phyloP scores from a whole-genome alignment of 2,329 filamentous ascomycete genomes.

The Fusarium setosum region DNA sequence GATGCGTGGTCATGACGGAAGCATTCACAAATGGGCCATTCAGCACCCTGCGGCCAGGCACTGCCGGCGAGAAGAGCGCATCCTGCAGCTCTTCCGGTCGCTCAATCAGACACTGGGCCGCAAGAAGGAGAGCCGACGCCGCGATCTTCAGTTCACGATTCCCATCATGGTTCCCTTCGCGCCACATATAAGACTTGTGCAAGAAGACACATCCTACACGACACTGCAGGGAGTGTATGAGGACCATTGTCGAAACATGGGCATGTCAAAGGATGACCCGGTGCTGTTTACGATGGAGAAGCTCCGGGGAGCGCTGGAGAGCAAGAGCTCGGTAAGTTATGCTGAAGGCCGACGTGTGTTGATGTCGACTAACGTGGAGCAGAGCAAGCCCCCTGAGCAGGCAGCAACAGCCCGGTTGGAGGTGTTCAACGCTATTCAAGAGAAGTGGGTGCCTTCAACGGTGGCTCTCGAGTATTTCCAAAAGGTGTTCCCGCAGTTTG shows the following conservation, averaged over 20 bases:
- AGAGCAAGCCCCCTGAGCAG: conserved; percentile 77
- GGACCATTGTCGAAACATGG: conserved; percentile 89
- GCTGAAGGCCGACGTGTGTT: not conserved
- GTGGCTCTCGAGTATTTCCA: conserved; percentile 92
- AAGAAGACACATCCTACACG: conserved; percentile 94
- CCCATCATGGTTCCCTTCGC: conserved; percentile 96
- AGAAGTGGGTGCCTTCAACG: conserved; percentile 88
- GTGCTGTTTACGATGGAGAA: conserved; percentile 97
- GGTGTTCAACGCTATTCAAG: conserved; percentile 94
- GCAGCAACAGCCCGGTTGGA: conserved; percentile 81
- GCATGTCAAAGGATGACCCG: conserved; percentile 93
- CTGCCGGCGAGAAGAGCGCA: conserved; percentile 93
- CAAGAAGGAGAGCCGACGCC: conserved; percentile 92
- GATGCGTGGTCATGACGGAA: conserved; percentile 97
- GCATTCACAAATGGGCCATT: conserved; percentile 94
- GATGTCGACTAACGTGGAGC: conserved; percentile 40
- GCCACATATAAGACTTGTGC: conserved; percentile 92
- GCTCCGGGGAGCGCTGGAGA: conserved; percentile 79
- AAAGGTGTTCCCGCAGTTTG: conserved; percentile 85
- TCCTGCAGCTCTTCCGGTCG: conserved; percentile 95
- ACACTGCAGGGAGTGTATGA: conserved; percentile 96
- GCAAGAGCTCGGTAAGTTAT: conserved; percentile 68
- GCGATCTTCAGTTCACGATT: conserved; percentile 95
- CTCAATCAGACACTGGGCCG: conserved; percentile 93
- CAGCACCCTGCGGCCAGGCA: conserved; percentile 95